phyloP scores from a whole-genome alignment of 371 early-diverging fungal species.

The Fennellomyces sp. region DNA sequence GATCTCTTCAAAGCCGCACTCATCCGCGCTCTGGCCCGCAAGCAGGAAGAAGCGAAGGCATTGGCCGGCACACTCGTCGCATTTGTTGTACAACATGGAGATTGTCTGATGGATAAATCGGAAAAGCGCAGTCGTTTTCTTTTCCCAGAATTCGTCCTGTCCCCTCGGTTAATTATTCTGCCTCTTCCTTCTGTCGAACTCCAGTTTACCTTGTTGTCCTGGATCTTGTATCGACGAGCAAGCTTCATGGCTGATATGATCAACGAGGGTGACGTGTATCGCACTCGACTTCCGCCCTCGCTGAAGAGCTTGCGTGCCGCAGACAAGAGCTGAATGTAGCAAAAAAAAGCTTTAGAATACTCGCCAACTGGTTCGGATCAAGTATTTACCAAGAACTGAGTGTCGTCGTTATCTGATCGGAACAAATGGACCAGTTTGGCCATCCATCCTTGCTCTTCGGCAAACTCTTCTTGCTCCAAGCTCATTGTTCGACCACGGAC shows the following conservation, averaged over 20 bases:
- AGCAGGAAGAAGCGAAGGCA: slow-evolving; percentile 79
- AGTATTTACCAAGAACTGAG: slow-evolving; percentile 70
- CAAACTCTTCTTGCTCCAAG: slow-evolving; percentile 69
- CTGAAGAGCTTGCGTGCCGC: slow-evolving; percentile 80
- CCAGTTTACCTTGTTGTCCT: slow-evolving; percentile 40
- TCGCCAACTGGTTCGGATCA: neutral
- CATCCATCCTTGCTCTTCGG: slow-evolving; percentile 83
- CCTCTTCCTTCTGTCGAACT: neutral
- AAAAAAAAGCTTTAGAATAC: neutral
- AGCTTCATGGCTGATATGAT: slow-evolving; percentile 75
- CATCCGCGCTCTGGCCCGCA: slow-evolving; percentile 84
- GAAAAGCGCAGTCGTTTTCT: slow-evolving; percentile 68
- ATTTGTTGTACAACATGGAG: slow-evolving; percentile 65
- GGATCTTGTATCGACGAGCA: slow-evolving; percentile 57
- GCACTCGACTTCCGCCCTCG: slow-evolving; percentile 83
- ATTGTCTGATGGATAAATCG: slow-evolving; percentile 81
- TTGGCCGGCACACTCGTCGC: slow-evolving; percentile 65
- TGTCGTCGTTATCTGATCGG: slow-evolving; percentile 66
- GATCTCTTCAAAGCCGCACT: slow-evolving; percentile 82
- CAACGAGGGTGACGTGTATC: slow-evolving; percentile 87
- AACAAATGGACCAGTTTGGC: slow-evolving; percentile 87
- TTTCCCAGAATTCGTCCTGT: slow-evolving; percentile 65
- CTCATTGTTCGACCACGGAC: slow-evolving; percentile 24
- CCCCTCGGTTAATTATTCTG: neutral
- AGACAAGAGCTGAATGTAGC: slow-evolving; percentile 59